Evolutionary conservation across 2,329 filamentous ascomycete genomes (phyloP), one percentile per base, ranked within the genome.

Genomic region (Colletotrichum filicis): DNA sequence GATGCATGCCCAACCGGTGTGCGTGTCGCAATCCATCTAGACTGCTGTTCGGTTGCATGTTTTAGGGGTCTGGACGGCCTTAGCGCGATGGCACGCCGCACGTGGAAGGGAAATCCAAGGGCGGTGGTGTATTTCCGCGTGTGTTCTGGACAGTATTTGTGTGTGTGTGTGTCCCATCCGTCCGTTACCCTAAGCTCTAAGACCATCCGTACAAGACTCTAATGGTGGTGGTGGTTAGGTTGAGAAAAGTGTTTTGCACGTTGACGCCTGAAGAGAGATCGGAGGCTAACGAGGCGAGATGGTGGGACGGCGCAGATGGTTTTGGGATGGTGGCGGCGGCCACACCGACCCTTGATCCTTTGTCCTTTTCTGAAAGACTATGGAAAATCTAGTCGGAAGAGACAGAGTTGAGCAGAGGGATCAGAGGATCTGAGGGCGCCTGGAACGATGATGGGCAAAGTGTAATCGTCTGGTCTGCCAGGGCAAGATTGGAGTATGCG

Each of bases 31-130:
- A 59, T 42, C 28, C 46, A 59, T 42, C 28, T 49, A 55, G 19
- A 35, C 42, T 58, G 68, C 16, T 19, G 26, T 19, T 66, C 14
- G 3, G 26, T 53, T 26, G 19, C 28, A 59, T 16, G 22, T 52
- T 59, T 42, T 62, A 73, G 46, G 71, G 66, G 71, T 61, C 71
- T 69, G 28, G 66, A 60, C 37, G 59, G 8, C 30, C 26, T 61
- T 61, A 57, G 66, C 60, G 66, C 60, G 11, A 26, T 32, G n/a
- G 55, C 66, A 66, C 37, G 16, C 37, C 37, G 16, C 37, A 42
- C 35, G 60, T 56, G 66, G 55, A 28, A n/a, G 26, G 46, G 60
- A 61, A 70, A 66, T 24, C 32, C 32, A 70, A 35, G 46, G 46
- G n/a, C 46, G 55, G 22, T n/a, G 28, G 24, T 26, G 37, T 60